Base-by-base conservation (phyloP, 441 rosid genomes). In the Jatropha podagrica region DNA sequence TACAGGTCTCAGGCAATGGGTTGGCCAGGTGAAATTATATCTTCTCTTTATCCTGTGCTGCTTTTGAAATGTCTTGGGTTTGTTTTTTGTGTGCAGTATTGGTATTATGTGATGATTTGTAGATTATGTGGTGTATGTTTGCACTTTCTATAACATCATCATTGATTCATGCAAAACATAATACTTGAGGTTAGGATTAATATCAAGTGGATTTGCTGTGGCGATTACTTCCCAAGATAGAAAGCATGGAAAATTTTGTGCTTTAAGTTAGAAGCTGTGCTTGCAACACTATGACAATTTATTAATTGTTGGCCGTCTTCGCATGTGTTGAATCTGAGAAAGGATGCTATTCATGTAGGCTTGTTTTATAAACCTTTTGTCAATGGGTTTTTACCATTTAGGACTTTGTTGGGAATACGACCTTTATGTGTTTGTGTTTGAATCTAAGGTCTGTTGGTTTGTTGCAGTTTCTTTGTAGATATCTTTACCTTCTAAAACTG, bases 1-100 rank as follows among this genome's bases (percentile, higher is more conserved):
- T 73, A 76, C 18, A 14, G 99, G 99, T 71, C 97, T 97, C 73
- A 90, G 99, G 79, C 99, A 82, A 85, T 97, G 99, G 99, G 99
- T 97, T 84, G 99, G 99, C 81, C 99, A 97, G 97, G 99, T 95
- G 85, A 64, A 60, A 51, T 37, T 40, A 46, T 37, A 18, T 38
- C 7, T n/a, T 14, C 10, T 48, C 40, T 59, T 20, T 23, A 4
- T 68, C 32, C 20, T 26, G 1, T 0, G 15, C 9, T 38, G 15
- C 26, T 51, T 67, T 61, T 76, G 51, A 27, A 4, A 67, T 27
- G 20, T 41, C 15, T 15, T 27, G 27, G 14, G 5, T 55, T 9
- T 27, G 20, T 42, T 51, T 48, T 32, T 44, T 10, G 3, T 20
- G 17, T 52, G 26, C 10, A 27, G 17, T 61, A 8, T 18, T 37